A percentile compares a stretch with the other conserved stretches of the same genome.
phyloP scores from a whole-genome alignment of 805 yeast genomes.

The Ogataea allantospora region DNA sequence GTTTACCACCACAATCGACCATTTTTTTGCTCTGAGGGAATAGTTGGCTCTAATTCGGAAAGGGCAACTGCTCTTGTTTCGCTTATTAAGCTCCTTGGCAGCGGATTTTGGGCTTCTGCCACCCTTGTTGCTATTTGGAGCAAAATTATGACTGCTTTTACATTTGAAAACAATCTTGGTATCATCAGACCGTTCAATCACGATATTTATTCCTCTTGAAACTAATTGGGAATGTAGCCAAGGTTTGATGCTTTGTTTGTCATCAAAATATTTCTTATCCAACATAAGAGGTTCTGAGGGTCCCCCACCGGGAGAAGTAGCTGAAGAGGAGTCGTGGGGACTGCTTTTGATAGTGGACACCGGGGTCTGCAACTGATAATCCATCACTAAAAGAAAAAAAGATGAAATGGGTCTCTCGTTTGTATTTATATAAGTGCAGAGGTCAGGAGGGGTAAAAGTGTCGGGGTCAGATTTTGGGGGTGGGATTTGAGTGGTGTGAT shows the following conservation, averaged over 20 bases:
- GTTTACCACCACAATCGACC: conserved; percentile 62
- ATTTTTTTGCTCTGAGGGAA: conserved; percentile 47
- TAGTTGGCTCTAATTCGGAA: conserved; percentile 64
- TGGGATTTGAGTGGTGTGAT: conserved; percentile 4
- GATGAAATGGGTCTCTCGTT: conserved; percentile 1
- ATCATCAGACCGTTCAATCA: conserved; percentile 61
- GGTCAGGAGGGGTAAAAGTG: conserved; percentile 9
- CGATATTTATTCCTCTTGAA: conserved; percentile 52
- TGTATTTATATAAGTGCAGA: conserved; percentile 6
- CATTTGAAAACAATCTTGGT: conserved; percentile 63
- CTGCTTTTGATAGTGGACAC: conserved; percentile 11
- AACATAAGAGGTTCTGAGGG: conserved; percentile 12
- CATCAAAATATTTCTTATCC: conserved; percentile 34
- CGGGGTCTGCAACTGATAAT: conserved; percentile 18
- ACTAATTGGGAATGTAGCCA: conserved; percentile 53
- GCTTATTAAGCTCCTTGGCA: conserved; percentile 17
- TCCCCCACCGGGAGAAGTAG: not conserved
- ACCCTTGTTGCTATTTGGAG: conserved; percentile 10
- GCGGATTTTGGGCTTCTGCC: conserved; percentile 13
- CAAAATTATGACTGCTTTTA: conserved; percentile 37
- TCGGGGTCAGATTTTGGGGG: conserved; percentile 12
- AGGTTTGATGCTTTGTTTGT: conserved; percentile 55
- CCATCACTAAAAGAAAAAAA: conserved; percentile 8
- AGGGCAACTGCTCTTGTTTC: conserved; percentile 46
- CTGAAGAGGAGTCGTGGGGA: conserved; percentile 2